Evolutionary conservation across 768 basidiomycete genomes (phyloP), one percentile per base, ranked within the genome.

Genomic region (Mycena venus): DNA sequence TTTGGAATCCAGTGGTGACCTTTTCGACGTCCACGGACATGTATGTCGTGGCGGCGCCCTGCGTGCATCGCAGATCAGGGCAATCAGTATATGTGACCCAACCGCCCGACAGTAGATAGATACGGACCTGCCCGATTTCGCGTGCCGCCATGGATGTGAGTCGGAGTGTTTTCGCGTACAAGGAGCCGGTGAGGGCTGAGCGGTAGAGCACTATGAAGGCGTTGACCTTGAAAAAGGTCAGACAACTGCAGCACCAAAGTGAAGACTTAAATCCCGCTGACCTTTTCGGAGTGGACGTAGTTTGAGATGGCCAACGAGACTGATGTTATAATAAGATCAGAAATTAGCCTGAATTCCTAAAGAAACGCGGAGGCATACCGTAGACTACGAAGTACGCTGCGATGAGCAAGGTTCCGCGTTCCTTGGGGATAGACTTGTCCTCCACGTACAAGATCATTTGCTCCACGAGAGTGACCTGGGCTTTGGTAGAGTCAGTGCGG

Each of bases 1-100:
- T 64, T 15, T 38, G 12, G 58, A 74, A 70, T 3, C 73, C 73
- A 12, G 2, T 10, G 47, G 68, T 70, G 29, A 55, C 68, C 17
- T 70, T 74, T 17, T 74, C 68, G 62, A 74, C 72, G 66, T 73
- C 72, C n/a, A 73, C 72, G 17, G 72, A 68, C 72, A 73, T 73
- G 66, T 73, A 73, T 2, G 71, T 72, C 47, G 71, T 72, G 0
- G 64, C 71, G 7, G 71, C 71, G 21, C 71, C 71, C 64, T 72
- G 42, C n/a, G 27, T 3, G 15, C 14, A n/a, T n/a, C n/a, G n/a
- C n/a, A n/a, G 2, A 23, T 23, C 47, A n/a, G 15, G 17, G 11
- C 15, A n/a, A n/a, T 49, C 47, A 53, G 63, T 23, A 23, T 21
- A 25, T 19, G 15, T 23, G 27, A 23, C 7, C 5, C 25, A 21